A percentile compares a stretch with the other conserved stretches of the same genome.
phyloP scores from a whole-genome alignment of 108 stramenopile species.

The Fistulifera solaris region DNA sequence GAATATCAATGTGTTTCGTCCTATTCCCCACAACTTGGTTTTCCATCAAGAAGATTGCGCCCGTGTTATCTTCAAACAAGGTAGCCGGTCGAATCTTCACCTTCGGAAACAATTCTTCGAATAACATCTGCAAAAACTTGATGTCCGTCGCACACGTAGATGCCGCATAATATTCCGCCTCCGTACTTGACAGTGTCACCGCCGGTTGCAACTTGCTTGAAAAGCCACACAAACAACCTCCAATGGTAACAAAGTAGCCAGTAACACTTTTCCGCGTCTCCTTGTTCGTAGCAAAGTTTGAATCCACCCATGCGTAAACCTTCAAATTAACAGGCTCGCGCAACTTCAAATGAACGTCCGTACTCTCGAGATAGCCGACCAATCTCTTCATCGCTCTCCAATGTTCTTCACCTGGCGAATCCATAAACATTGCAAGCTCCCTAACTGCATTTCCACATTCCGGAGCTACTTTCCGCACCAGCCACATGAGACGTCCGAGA shows the following conservation, averaged over 20 bases:
- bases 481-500: slow-evolving; percentile 13
- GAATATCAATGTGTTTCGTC: slow-evolving; percentile 23
- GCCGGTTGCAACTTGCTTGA: slow-evolving; percentile 6
- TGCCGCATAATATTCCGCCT: slow-evolving; percentile 16
- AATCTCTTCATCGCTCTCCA: slow-evolving; percentile 15
- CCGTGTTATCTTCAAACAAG: slow-evolving; percentile 19
- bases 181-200: slow-evolving; percentile 2
- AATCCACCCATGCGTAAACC: slow-evolving; percentile 1
- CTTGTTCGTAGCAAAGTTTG: not conserved
- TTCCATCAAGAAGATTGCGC: slow-evolving; percentile 15
- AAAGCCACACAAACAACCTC: slow-evolving; percentile 3
- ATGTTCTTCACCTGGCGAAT: slow-evolving; percentile 4
- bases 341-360: slow-evolving; percentile 6
- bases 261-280: not conserved
- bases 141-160: slow-evolving; percentile 6
- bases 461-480: slow-evolving; percentile 4
- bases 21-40: slow-evolving; percentile 15
- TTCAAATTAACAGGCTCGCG: slow-evolving; percentile 4
- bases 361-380: slow-evolving; percentile 6
- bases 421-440: slow-evolving; percentile 7
- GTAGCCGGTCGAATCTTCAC: not conserved
- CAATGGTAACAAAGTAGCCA: slow-evolving; percentile 11
- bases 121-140: slow-evolving; percentile 18
- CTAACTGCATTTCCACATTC: slow-evolving; percentile 10
- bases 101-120: slow-evolving; percentile 5